Conservation (phyloP, 2,329 filamentous ascomycete species). For the Polychaeton citri region DNA sequence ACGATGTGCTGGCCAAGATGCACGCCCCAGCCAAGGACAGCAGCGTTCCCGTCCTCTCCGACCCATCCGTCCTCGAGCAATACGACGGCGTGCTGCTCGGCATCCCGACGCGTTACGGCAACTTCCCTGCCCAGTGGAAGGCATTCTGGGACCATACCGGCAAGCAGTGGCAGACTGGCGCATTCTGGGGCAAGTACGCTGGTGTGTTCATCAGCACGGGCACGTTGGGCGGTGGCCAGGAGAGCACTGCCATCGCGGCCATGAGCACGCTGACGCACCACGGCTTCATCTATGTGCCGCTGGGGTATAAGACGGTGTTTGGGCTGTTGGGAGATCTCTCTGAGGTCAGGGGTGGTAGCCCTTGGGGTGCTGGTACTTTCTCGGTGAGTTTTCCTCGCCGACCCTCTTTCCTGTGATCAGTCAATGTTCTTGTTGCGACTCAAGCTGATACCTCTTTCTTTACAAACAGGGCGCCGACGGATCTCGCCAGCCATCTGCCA, state of each 20-base stretch:
- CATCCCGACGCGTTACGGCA: slow-evolving; percentile 91
- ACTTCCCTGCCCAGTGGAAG: slow-evolving; percentile 96
- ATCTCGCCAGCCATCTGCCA: slow-evolving; percentile 61
- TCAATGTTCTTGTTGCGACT: not conserved
- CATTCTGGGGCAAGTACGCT: slow-evolving; percentile 73
- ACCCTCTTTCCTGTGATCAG: no score
- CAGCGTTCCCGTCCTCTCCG: slow-evolving; percentile 48
- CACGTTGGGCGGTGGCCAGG: slow-evolving; percentile 78
- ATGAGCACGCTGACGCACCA: slow-evolving; percentile 86
- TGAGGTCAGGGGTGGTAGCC: slow-evolving; percentile 73
- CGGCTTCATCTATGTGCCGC: slow-evolving; percentile 90
- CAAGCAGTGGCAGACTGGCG: slow-evolving; percentile 64
- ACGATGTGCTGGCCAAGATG: slow-evolving; percentile 83
- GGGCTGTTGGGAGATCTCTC: slow-evolving; percentile 52
- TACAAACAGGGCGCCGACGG: slow-evolving; percentile 49
- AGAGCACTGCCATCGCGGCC: slow-evolving; percentile 66
- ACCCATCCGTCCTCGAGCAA: slow-evolving; percentile 46
- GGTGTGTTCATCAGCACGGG: slow-evolving; percentile 86
- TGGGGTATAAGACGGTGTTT: slow-evolving; percentile 80
- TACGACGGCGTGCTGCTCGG: slow-evolving; percentile 90
- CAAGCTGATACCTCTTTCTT: slow-evolving; percentile 2
- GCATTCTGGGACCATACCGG: slow-evolving; percentile 60
- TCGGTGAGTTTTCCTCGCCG: slow-evolving; percentile 33
- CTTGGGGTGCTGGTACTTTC: slow-evolving; percentile 94
- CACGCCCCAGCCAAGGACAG: slow-evolving; percentile 65